Evolutionary conservation across 2,329 filamentous ascomycete species (phyloP), one percentile per base, ranked within the genome.

Genomic region (Penicillium sp.): DNA sequence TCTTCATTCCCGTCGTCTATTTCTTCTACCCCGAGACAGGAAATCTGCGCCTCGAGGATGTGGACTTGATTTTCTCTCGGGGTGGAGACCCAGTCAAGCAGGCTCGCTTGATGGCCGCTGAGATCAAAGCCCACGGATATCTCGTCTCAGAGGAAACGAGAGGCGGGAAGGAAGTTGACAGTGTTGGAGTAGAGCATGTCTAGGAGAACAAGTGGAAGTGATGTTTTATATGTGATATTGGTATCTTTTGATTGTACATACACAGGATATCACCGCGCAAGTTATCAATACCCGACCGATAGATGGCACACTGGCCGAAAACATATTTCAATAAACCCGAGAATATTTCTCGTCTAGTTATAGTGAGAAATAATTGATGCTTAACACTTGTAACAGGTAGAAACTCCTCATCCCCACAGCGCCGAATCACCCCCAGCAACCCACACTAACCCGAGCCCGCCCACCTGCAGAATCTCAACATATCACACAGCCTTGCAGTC

Each of bases 401-500:
- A 45, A 45, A 45, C 5, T 31, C 16, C 14, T 4, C 42, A 45
- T 31, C 42, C 42, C 42, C 42, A 31, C 42, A 19, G 28, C 42
- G 42, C 42, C 42, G 42, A 45, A n/a, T 45, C 39, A 13, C 18
- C 23, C 19, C 33, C 14, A 39, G 16, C 23, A 52, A 34, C 37
- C 10, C 18, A 49, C 48, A 40, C 26, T 46, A 47, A 24, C 18
- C 19, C 39, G n/a, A 5, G 21, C 18, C n/a, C 14, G 9, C 45
- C 46, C 33, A 3, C 21, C 19, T 39, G 21, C 43, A 26, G 42
- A 49, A 24, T 21, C 24, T 33, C 11, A 33, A 52, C 34, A 53
- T 39, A 66, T 50, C 40, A 49, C 44, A 59, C 65, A 71, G 14
- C 59, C 66, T 42, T 49, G 44, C 55, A 72, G 69, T 79, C 77